Percentiles rank a stretch among this genome's conserved stretches.
Conservation (phyloP, 2,329 filamentous ascomycete genomes). For the Torrubiellomyces zombiae region DNA sequence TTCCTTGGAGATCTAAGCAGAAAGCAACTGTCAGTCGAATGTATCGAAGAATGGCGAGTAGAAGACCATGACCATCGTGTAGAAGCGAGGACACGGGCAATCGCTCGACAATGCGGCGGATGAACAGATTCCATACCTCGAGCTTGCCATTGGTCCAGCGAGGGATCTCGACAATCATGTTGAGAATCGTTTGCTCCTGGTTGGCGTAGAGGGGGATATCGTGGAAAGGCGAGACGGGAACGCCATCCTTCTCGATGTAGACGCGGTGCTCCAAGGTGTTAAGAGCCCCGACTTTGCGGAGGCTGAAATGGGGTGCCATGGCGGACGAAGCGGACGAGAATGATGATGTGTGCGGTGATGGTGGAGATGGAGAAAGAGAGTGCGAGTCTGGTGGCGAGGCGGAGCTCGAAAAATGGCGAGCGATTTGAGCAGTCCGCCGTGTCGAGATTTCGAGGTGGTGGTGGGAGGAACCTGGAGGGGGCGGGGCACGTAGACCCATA, state of each 20-base stretch:
- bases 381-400: conserved; percentile 5
- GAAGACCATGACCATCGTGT: background rate
- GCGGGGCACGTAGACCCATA: conserved; percentile 18
- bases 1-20: conserved; percentile 81
- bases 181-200: conserved; percentile 83
- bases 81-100: background rate
- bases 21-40: background rate
- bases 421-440: conserved; percentile 35
- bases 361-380: conserved; percentile 1
- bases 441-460: conserved; percentile 26
- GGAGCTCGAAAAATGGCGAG: conserved; percentile 31
- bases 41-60: background rate
- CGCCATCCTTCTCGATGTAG: conserved; percentile 95
- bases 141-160: conserved; percentile 99
- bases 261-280: conserved; percentile 95
- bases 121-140: conserved; percentile 85
- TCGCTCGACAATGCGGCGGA: background rate
- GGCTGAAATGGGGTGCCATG: conserved; percentile 52
- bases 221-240: conserved; percentile 89
- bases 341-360: conserved; percentile 8
- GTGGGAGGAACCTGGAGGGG: conserved; percentile 18
- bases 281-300: conserved; percentile 75
- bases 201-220: conserved; percentile 98
- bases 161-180: conserved; percentile 99
- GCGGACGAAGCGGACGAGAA: conserved; percentile 8